phyloP scores from a whole-genome alignment of 768 basidiomycete species.

The Russula vinacea region DNA sequence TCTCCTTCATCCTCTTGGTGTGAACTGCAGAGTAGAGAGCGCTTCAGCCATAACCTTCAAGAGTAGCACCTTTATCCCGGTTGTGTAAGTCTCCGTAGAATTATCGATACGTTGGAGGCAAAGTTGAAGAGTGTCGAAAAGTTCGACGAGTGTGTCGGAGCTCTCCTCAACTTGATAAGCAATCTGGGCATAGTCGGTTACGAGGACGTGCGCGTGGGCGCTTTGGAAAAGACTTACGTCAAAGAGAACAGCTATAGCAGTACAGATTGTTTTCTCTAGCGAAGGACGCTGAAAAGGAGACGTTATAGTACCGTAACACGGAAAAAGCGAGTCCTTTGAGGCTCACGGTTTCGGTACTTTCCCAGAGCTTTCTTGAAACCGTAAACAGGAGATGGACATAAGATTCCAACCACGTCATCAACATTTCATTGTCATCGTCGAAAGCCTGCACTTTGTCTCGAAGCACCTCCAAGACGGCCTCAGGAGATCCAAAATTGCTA shows the following conservation, averaged over 20 bases:
- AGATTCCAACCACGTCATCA: neutral
- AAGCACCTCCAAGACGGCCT: neutral
- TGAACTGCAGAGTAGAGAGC: neutral
- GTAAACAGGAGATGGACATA: neutral
- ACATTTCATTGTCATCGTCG: neutral
- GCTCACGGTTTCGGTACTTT: neutral
- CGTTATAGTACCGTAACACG: neutral
- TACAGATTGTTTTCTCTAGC: neutral
- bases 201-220: neutral
- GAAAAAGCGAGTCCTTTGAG: neutral
- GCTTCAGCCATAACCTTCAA: neutral
- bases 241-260: neutral
- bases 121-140: neutral
- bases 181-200: neutral
- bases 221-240: neutral
- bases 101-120: neutral
- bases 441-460: neutral
- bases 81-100: neutral
- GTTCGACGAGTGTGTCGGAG: neutral
- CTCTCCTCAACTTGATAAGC: neutral
- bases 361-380: slow-evolving; percentile 1
- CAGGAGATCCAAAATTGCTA: neutral
- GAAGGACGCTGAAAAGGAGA: neutral
- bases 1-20: slow-evolving; percentile 5
- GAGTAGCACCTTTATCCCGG: neutral